Conservation (phyloP, 139 green algal species). For the Chlamydomonas asymmetrica region DNA sequence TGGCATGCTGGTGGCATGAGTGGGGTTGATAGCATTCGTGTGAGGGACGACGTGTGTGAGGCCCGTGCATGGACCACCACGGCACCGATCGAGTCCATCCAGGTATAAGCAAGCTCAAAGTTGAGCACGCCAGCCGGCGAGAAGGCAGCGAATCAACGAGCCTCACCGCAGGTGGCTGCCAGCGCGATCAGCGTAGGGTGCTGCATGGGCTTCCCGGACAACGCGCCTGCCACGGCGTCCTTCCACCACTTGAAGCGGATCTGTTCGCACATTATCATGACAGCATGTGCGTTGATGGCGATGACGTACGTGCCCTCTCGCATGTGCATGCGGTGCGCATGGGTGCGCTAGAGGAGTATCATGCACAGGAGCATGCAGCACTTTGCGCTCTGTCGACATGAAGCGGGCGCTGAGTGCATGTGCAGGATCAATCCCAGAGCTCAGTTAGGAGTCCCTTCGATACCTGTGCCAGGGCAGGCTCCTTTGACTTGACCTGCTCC, state of each 20-base stretch:
- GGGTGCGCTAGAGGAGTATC: neutral
- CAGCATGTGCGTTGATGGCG: neutral
- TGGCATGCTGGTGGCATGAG: too few relatives aligned
- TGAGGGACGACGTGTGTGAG: too few relatives aligned
- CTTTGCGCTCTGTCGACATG: conserved; percentile 10
- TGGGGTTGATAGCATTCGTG: too few relatives aligned
- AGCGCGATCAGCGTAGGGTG: conserved; percentile 68
- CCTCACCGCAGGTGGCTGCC: too few relatives aligned
- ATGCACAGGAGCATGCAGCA: conserved; percentile 3
- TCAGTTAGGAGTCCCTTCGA: too few relatives aligned
- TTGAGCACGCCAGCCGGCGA: too few relatives aligned
- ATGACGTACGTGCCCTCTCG: neutral
- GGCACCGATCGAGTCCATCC: too few relatives aligned
- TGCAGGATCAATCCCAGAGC: too few relatives aligned
- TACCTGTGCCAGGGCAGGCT: conserved; percentile 61
- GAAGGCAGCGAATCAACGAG: too few relatives aligned
- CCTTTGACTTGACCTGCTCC: conserved; percentile 83
- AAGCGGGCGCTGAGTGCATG: neutral
- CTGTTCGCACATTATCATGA: neutral
- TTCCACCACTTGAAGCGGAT: conserved; percentile 86
- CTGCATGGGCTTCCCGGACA: conserved; percentile 23
- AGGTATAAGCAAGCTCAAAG: too few relatives aligned
- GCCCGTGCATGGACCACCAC: too few relatives aligned
- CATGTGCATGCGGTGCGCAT: neutral
- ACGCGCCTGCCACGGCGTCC: conserved; percentile 60